Base-by-base conservation (phyloP, 2,329 filamentous ascomycete genomes). In the Botrytis fabae region DNA sequence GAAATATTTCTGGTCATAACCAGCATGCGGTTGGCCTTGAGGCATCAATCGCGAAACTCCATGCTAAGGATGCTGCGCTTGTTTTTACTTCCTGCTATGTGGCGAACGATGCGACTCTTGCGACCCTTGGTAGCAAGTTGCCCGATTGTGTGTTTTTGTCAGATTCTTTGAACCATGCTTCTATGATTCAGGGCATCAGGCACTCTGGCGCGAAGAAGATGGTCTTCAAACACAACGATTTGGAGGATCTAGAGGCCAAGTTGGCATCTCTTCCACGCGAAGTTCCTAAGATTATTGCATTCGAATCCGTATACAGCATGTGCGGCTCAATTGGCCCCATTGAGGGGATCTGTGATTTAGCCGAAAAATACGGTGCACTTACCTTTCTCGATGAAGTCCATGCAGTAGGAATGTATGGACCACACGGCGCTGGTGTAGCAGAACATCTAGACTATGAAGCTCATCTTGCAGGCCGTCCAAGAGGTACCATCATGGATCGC, bases 221-320 rank as follows among this genome's bases (percentile, higher is more conserved):
- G 83, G 95, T 99, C 40, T 99, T 98, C 89, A 97, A 97, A 85
- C 96, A 99, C 85, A 99, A 99, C 80, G 95, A 99, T 80, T 84
- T 98, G n/a, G 90, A 87, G 60, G 96, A 99, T 79, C 86, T 99
- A 25, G 96, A 99, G 85, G 90, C 90, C 69, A 98, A 99, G 84
- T 87, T 99, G 77, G 94, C 95, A 4, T 92, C 94, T 20, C 87
- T 99, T 60, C 94, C 95, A 0, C 85, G 92, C 1, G 88, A 96
- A 74, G 89, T 93, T 51, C 96, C 96, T 73, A 99, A 99, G 86
- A 97, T 99, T 77, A 99, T 99, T 77, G 96, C 96, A 3, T 99
- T 98, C 77, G 96, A 99, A 84, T 97, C 94, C 44, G 96, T 99
- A 5, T 99, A 99, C 85, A 97, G 94, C 85, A 99, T 99, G 96